A percentile compares a stretch with the other conserved stretches of the same genome.
Conservation (phyloP, 768 basidiomycete species). For the Psilocybe subaeruginosa region DNA sequence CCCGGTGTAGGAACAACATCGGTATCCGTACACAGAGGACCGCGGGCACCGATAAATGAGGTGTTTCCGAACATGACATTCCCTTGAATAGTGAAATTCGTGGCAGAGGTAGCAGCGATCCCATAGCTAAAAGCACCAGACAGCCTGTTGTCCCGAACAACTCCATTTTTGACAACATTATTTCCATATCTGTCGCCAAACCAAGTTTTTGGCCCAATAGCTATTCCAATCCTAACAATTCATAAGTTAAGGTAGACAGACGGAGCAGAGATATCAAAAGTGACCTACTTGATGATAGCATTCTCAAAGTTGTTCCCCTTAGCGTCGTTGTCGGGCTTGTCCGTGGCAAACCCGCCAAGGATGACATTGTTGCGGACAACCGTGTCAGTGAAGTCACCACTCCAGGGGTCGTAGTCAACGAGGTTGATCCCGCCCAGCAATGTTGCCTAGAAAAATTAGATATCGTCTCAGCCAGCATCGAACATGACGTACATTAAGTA, state of each 20-base stretch:
- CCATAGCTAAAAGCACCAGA: constrained; percentile 76
- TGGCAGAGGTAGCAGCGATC: constrained; percentile 65
- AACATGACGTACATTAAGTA: constrained; percentile 53
- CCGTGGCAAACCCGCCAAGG: constrained; percentile 65
- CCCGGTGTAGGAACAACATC: constrained; percentile 56
- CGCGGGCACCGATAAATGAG: constrained; percentile 71
- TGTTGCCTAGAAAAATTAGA: constrained; percentile 50
- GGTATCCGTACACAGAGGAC: constrained; percentile 61
- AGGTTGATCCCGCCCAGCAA: constrained; percentile 78
- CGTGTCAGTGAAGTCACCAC: constrained; percentile 66
- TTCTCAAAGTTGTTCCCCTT: constrained; percentile 60
- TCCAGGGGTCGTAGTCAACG: constrained; percentile 72
- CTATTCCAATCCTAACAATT: constrained; percentile 69
- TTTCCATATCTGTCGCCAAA: constrained; percentile 57
- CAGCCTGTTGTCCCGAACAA: constrained; percentile 58
- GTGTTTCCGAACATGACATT: constrained; percentile 71
- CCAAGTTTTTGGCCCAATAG: constrained; percentile 79
- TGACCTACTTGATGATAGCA: constrained; percentile 70
- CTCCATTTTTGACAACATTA: constrained; percentile 56
- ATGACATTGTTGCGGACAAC: constrained; percentile 71
- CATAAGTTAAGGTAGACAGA: not conserved
- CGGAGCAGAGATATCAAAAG: not conserved
- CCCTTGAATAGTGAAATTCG: constrained; percentile 66
- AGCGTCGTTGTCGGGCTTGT: constrained; percentile 40
- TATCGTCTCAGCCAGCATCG: constrained; percentile 2